Percentiles rank a stretch among this genome's conserved stretches.
These are phyloP conservation scores for Cunninghamia lanceolata DNA, from an alignment of 75 land plant genomes.

Conservation along the genomic window DNA sequence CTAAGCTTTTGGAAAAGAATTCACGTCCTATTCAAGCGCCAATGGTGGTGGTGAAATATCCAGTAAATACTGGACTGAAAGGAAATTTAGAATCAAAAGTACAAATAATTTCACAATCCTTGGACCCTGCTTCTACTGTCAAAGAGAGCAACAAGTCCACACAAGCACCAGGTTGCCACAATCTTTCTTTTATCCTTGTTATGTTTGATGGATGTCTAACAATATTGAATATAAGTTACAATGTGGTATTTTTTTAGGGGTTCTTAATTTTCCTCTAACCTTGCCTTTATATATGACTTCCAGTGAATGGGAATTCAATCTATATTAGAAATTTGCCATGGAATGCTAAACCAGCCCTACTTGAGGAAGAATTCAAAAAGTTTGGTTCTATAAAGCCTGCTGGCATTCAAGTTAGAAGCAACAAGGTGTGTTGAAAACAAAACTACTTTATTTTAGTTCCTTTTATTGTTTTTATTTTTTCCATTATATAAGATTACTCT, in stretches of 20 bases:
- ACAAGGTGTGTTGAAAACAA: slow-evolving; percentile 43
- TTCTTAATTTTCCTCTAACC: not conserved
- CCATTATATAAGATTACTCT: no score
- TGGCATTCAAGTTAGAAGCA: slow-evolving; percentile 82
- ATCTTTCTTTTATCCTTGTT: not conserved
- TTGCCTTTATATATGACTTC: not conserved
- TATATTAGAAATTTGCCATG: slow-evolving; percentile 69
- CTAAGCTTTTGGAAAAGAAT: slow-evolving; percentile 40
- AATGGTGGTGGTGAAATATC: slow-evolving; percentile 16
- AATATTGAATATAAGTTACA: not conserved
- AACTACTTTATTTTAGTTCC: no score
- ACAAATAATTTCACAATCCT: slow-evolving; percentile 6
- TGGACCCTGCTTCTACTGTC: slow-evolving; percentile 14
- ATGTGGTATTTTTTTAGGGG: not conserved
- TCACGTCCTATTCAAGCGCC: slow-evolving; percentile 12
- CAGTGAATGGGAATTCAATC: slow-evolving; percentile 73
- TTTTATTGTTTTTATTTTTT: not conserved
- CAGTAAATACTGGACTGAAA: slow-evolving; percentile 25
- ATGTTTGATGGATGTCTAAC: no score
- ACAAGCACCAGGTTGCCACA: slow-evolving; percentile 37
- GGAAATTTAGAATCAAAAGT: slow-evolving; percentile 12
- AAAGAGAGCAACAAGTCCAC: slow-evolving; percentile 19
- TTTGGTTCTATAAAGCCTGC: slow-evolving; percentile 80
- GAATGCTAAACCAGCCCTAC: slow-evolving; percentile 43
- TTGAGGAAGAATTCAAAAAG: slow-evolving; percentile 63